Evolutionary conservation across 2,329 filamentous ascomycete species (phyloP).

Genomic region (Hymenoscyphus linearis): DNA sequence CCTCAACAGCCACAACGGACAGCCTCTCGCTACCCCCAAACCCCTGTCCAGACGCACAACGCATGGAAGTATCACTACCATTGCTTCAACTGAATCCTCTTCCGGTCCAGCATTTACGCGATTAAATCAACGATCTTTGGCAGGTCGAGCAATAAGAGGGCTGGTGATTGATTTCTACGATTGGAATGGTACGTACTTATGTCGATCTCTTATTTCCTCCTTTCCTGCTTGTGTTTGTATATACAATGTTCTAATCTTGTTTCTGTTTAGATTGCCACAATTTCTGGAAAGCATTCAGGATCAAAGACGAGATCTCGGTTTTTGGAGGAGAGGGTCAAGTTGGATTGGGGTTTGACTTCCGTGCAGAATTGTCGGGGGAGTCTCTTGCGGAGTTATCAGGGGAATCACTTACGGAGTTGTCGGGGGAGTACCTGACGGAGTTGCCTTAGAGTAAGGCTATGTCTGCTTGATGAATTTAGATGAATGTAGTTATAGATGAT

Average conservation of each 20-base stretch:
- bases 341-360: background rate
- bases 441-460: too few relatives aligned
- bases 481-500: too few relatives aligned
- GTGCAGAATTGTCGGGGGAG: background rate
- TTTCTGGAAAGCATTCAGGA: slow-evolving; percentile 17
- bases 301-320: slow-evolving; percentile 1
- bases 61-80: slow-evolving; percentile 18
- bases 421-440: too few relatives aligned
- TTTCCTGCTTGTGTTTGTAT: background rate
- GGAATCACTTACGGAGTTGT: too few relatives aligned
- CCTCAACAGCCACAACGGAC: slow-evolving; percentile 15
- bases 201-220: background rate
- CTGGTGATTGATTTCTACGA: slow-evolving; percentile 19
- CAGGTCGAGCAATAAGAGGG: slow-evolving; percentile 10
- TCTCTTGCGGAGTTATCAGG: background rate
- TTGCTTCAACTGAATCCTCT: slow-evolving; percentile 14
- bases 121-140: slow-evolving; percentile 4
- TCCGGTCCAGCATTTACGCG: slow-evolving; percentile 10
- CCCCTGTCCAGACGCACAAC: slow-evolving; percentile 11
- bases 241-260: background rate
- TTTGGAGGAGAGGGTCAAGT: background rate
- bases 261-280: slow-evolving; percentile 11
- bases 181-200: slow-evolving; percentile 7
- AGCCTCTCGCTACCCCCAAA: slow-evolving; percentile 9
- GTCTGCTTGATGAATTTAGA: too few relatives aligned